Percentiles rank a stretch among this genome's conserved stretches.
Evolutionary conservation across 257 asterid genomes (phyloP).

Genomic region (Solanum corneliomulleri): DNA sequence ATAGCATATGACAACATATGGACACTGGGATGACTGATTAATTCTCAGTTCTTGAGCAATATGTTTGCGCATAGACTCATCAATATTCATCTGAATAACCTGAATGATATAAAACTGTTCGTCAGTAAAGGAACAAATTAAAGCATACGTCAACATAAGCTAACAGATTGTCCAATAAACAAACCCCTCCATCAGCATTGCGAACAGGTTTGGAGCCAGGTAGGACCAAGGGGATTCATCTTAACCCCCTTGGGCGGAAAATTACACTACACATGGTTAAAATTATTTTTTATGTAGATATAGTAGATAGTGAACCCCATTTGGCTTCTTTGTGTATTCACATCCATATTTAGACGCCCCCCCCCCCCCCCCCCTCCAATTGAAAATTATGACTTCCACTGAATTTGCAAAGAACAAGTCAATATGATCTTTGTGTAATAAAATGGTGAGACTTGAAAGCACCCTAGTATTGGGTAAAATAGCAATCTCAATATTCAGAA

Average conservation of each 20-base stretch:
- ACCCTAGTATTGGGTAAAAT: background rate
- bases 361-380: background rate
- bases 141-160: background rate
- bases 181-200: background rate
- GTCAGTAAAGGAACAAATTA: background rate
- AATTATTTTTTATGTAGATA: background rate
- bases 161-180: background rate
- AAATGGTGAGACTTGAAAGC: background rate
- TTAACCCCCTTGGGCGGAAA: background rate
- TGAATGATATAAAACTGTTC: constrained; percentile 8
- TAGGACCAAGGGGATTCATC: background rate
- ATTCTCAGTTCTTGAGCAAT: constrained; percentile 96
- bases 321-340: background rate
- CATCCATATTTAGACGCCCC: background rate
- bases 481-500: background rate
- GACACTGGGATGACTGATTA: constrained; percentile 93
- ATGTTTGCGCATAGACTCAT: constrained; percentile 64
- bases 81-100: constrained; percentile 98
- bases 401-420: background rate
- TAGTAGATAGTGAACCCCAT: background rate
- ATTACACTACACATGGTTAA: background rate
- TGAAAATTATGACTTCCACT: background rate
- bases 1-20: constrained; percentile 71
- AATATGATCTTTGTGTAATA: background rate
- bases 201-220: background rate